Conservation (phyloP, 2,329 filamentous ascomycete species). For the Teratosphaeria pseudoeucalypti region DNA sequence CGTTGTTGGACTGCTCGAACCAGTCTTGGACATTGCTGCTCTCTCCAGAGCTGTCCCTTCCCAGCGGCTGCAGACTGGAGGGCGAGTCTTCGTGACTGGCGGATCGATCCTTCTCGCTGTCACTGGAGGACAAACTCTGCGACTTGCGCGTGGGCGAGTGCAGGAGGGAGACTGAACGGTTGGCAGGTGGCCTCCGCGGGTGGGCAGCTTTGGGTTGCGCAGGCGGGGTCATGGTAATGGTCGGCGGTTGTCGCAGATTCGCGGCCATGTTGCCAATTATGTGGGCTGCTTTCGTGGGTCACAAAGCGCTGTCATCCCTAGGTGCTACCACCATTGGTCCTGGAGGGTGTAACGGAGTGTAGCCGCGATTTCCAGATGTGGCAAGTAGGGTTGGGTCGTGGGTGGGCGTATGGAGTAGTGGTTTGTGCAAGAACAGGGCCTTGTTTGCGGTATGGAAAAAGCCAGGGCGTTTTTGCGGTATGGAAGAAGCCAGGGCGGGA, state of each 20-base stretch:
- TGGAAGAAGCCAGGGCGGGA: background rate
- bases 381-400: background rate
- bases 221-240: background rate
- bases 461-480: background rate
- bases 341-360: background rate
- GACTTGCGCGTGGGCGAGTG: constrained; percentile 25
- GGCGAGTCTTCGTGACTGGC: constrained; percentile 21
- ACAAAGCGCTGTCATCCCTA: background rate
- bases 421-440: background rate
- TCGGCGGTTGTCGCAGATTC: background rate
- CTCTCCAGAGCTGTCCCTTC: constrained; percentile 37
- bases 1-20: constrained; percentile 43
- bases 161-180: constrained; percentile 37
- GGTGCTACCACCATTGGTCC: background rate
- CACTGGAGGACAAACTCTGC: constrained; percentile 11
- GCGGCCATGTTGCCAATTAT: background rate
- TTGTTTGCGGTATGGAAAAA: background rate
- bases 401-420: background rate
- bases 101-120: constrained; percentile 5
- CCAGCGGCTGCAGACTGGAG: constrained; percentile 29
- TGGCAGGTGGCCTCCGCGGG: constrained; percentile 34
- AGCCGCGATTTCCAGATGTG: background rate
- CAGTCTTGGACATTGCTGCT: constrained; percentile 43
- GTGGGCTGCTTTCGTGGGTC: background rate
- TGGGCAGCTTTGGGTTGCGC: constrained; percentile 10